Base-by-base conservation (phyloP, 148 eudicot genomes). In the Tetragonia tetragonoides region DNA sequence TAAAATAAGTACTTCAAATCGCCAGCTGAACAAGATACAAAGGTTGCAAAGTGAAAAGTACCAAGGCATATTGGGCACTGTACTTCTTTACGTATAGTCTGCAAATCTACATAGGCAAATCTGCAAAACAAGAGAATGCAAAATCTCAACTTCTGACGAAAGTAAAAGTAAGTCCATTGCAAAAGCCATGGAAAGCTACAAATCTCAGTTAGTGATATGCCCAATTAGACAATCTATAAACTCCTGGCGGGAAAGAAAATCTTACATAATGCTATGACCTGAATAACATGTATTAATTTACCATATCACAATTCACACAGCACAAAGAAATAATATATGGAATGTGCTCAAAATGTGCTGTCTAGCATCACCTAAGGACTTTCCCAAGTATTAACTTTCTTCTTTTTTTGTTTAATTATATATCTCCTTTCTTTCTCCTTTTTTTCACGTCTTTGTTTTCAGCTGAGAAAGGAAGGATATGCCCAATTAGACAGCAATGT, bases 31-130 rank as follows among this genome's bases (percentile, higher is more conserved):
- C 6, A 63, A 39, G 34, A 40, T 54, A 56, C 34, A 66, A 63
- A 10, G 56, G 51, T 38, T 69, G 51, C 24, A 60, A 67, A 44
- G 59, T 72, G 67, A 49, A 47, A 20, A 78, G 17, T 81, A 86
- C 87, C 87, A 70, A 88, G 85, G 82, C 86, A 88, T 41, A 86
- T 86, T 46, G 89, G 84, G 66, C 87, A 85, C 54, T 84, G 88
- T 23, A 86, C 88, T 78, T 82, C 75, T 70, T 78, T 86, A 38
- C 88, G 89, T 76, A 86, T 70, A 44, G 73, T 83, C 42, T 75
- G 85, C 47, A 83, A 75, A 63, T 81, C 81, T 71, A 88, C 81
- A 70, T 24, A 28, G 6, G 68, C 34, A 74, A 82, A 77, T 86
- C 91, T 88, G 91, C 83, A 86, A 70, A 81, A 24, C 54, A 73